Evolutionary conservation across 306 rosid genomes (phyloP).

Genomic region (Pyrus betulifolia): DNA sequence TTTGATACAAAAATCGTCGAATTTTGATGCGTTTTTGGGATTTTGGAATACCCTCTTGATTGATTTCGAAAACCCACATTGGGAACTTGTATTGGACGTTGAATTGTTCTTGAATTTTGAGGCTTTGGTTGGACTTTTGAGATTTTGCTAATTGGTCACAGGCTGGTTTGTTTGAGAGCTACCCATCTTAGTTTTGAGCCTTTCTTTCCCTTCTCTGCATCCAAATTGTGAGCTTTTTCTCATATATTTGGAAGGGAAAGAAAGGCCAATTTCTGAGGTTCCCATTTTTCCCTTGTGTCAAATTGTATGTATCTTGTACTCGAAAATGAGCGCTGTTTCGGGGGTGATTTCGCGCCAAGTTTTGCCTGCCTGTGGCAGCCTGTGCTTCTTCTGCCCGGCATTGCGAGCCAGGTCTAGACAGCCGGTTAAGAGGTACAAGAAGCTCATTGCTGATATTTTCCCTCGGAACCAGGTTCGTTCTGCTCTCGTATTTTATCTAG

Average conservation of each 20-base stretch:
- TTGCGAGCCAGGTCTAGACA: constrained; percentile 93
- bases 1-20: background rate
- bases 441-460: constrained; percentile 84
- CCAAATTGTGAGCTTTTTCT: constrained; percentile 15
- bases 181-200: constrained; percentile 24
- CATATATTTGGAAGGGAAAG: constrained; percentile 54
- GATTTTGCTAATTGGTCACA: constrained; percentile 19
- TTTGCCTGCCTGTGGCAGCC: constrained; percentile 80
- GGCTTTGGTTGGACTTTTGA: constrained; percentile 6
- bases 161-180: constrained; percentile 33
- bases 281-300: background rate
- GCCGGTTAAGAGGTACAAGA: constrained; percentile 99
- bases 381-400: constrained; percentile 85
- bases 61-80: constrained; percentile 14
- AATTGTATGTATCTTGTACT: constrained; percentile 5
- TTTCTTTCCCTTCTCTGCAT: constrained; percentile 62
- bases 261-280: constrained; percentile 21
- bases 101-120: background rate
- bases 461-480: constrained; percentile 73
- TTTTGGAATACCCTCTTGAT: background rate
- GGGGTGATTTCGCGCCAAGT: constrained; percentile 90
- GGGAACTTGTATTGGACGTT: background rate
- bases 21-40: constrained; percentile 5
- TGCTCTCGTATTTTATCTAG: background rate
- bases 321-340: constrained; percentile 51